Percentiles rank a stretch among this genome's conserved stretches.
Conservation (phyloP, 805 yeast genomes). For the Wickerhamomyces ciferrii region DNA sequence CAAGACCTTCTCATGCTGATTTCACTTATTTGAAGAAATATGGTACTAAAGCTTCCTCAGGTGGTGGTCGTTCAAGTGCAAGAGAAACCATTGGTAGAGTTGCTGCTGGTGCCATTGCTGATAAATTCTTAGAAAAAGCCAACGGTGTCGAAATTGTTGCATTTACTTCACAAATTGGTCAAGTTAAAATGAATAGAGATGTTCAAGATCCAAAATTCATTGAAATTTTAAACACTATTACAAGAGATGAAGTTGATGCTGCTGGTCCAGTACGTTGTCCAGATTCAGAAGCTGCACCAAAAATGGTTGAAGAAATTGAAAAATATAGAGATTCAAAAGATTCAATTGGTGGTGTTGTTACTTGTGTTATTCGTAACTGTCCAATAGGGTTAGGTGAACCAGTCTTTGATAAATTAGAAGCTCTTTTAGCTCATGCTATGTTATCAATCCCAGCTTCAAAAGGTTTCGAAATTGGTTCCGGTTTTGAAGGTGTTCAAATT, state of each 20-base stretch:
- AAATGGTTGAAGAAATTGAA: conserved; percentile 85
- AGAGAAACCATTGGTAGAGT: conserved; percentile 98
- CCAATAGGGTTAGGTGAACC: conserved; percentile 99
- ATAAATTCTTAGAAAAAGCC: conserved; percentile 73
- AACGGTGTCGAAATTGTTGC: conserved; percentile 92
- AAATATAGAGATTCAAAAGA: conserved; percentile 80
- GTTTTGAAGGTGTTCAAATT: conserved; percentile 82
- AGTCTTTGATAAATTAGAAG: conserved; percentile 94
- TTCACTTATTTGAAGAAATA: conserved; percentile 88
- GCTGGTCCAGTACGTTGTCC: conserved; percentile 95
- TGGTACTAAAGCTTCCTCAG: conserved; percentile 89
- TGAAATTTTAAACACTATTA: conserved; percentile 62
- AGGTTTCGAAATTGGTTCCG: conserved; percentile 97
- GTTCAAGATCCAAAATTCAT: conserved; percentile 61
- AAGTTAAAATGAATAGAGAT: conserved; percentile 69
- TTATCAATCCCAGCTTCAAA: conserved; percentile 95
- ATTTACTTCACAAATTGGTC: conserved; percentile 91
- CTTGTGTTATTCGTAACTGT: conserved; percentile 91
- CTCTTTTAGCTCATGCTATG: conserved; percentile 96
- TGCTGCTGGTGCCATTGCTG: conserved; percentile 98
- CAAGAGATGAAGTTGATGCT: conserved; percentile 84
- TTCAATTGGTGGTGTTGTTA: conserved; percentile 96
- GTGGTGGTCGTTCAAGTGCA: conserved; percentile 97
- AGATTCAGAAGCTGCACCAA: conserved; percentile 59
- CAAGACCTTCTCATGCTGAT: conserved; percentile 98